phyloP scores from a whole-genome alignment of 169 alveolate genomes.

The Eimeria zaria region DNA sequence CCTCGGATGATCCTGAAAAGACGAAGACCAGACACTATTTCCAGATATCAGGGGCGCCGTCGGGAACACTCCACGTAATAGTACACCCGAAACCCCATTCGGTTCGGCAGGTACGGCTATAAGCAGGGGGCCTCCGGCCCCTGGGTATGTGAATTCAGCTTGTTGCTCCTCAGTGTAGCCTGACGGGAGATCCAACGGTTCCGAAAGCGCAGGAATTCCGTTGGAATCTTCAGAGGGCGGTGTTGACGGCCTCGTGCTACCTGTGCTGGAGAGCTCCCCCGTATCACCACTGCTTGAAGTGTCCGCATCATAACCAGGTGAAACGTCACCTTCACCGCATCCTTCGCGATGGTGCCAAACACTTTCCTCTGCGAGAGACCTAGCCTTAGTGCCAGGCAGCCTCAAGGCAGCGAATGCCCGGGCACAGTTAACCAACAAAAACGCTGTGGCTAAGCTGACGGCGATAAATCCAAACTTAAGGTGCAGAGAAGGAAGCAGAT shows the following conservation, averaged over 20 bases:
- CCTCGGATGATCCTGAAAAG: too few relatives aligned
- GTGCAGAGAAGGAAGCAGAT: neutral
- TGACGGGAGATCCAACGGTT: neutral
- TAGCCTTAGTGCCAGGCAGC: neutral
- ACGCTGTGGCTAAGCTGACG: neutral
- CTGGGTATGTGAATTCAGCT: neutral
- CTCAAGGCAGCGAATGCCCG: neutral
- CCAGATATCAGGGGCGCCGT: neutral
- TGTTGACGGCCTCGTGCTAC: neutral
- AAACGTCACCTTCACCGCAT: neutral
- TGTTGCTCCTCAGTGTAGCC: neutral
- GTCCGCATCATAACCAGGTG: neutral
- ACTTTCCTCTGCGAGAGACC: neutral
- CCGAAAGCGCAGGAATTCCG: too few relatives aligned
- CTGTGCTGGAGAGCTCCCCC: neutral
- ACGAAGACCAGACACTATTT: neutral
- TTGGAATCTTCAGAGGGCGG: neutral
- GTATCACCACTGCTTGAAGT: neutral
- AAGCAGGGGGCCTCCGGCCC: neutral
- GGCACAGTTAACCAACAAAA: neutral
- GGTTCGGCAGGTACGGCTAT: neutral
- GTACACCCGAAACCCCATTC: neutral
- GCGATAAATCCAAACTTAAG: neutral
- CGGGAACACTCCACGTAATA: neutral
- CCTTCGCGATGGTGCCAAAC: neutral